These are phyloP conservation scores for Penicillium robsamsonii DNA, from an alignment of 495 filamentous ascomycete species.

Conservation along the genomic window DNA sequence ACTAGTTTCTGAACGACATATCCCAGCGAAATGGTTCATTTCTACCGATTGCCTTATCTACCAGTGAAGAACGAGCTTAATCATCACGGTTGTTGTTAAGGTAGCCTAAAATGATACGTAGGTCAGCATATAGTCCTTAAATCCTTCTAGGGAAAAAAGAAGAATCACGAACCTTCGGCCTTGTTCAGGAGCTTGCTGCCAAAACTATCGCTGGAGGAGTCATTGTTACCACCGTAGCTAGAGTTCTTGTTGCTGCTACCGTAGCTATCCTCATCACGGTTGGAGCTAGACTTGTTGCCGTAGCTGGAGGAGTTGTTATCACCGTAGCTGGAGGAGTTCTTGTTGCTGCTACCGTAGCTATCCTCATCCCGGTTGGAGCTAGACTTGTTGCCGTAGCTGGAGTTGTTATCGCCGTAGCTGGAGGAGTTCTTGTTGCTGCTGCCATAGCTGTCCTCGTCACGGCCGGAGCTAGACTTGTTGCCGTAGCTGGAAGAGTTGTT, in stretches of 20 bases:
- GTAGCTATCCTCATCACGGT: neutral
- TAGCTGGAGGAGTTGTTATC: neutral
- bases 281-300: neutral
- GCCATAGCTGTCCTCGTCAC: neutral
- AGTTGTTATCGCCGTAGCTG: neutral
- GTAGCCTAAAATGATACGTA: neutral
- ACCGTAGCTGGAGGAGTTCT: neutral
- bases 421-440: neutral
- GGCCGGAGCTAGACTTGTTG: no score
- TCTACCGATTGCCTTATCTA: neutral
- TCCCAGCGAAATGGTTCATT: neutral
- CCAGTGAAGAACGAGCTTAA: neutral
- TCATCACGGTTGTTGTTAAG: neutral
- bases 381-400: neutral
- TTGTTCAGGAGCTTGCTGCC: constrained; percentile 13
- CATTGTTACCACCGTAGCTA: neutral
- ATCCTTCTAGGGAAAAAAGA: neutral
- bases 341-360: constrained; percentile 1
- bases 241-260: neutral
- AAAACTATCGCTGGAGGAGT: neutral
- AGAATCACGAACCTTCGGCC: neutral
- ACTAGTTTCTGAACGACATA: neutral
- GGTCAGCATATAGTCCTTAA: neutral
- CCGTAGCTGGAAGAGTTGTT: neutral
- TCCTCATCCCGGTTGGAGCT: neutral